Conservation (phyloP, 106 monocot genomes). For the Dendrobium officinale region DNA sequence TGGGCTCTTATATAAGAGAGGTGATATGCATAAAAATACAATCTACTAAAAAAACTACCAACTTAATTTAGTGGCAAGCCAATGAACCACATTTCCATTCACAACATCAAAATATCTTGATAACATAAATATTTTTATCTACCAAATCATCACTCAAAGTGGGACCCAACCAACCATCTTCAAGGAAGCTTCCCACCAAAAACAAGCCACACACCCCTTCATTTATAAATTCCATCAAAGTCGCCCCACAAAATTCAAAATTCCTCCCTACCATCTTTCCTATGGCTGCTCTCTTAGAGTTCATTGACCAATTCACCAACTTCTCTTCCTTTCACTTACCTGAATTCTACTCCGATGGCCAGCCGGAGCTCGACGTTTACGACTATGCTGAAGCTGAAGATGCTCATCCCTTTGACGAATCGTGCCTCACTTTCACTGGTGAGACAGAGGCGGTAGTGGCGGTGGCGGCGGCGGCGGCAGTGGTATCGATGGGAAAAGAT, state of each 20-base stretch:
- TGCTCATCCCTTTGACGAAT: neutral
- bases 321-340: neutral
- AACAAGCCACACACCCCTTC: neutral
- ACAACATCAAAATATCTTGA: too few relatives aligned
- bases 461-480: too few relatives aligned
- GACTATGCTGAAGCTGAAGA: neutral
- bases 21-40: too few relatives aligned
- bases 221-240: neutral
- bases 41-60: too few relatives aligned
- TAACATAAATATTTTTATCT: too few relatives aligned
- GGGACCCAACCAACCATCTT: too few relatives aligned
- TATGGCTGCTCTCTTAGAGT: slow-evolving; percentile 1
- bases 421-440: neutral
- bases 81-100: too few relatives aligned
- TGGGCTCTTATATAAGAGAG: too few relatives aligned
- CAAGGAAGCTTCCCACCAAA: slow-evolving; percentile 1
- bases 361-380: neutral
- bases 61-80: too few relatives aligned
- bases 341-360: neutral
- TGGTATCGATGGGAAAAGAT: neutral
- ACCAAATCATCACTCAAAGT: too few relatives aligned
- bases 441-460: neutral
- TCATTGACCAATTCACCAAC: neutral
- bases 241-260: neutral
- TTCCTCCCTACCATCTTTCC: neutral